A percentile compares a stretch with the other conserved stretches of the same genome.
Evolutionary conservation across 805 yeast species (phyloP).

Genomic region (Starmerella tilneyi): DNA sequence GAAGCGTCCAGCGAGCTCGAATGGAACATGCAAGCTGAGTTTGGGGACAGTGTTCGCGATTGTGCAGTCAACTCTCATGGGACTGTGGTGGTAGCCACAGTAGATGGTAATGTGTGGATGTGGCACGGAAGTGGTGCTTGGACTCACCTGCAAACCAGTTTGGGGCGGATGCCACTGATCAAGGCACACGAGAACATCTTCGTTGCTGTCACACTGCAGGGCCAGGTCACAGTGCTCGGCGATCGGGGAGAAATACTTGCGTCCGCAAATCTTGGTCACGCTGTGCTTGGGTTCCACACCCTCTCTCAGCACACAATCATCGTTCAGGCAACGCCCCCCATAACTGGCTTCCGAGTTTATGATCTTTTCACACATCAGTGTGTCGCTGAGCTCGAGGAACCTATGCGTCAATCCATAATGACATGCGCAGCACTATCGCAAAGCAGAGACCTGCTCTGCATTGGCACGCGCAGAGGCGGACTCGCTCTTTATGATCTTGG

Average conservation of each 20-base stretch:
- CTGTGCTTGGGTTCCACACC: constrained; percentile 12
- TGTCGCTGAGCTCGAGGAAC: not conserved
- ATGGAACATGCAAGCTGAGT: constrained; percentile 1
- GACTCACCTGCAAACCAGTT: not conserved
- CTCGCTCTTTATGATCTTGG: not conserved
- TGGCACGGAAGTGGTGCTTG: not conserved
- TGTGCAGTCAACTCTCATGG: constrained; percentile 6
- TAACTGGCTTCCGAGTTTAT: not conserved
- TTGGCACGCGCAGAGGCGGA: constrained; percentile 17
- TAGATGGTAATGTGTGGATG: constrained; percentile 1
- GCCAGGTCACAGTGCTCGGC: constrained; percentile 3
- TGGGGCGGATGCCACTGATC: constrained; percentile 8
- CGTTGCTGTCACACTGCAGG: constrained; percentile 7
- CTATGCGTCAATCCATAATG: constrained; percentile 1
- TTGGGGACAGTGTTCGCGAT: constrained; percentile 7
- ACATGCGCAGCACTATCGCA: not conserved
- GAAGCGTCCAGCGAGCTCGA: not conserved
- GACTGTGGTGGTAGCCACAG: not conserved
- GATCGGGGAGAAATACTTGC: not conserved
- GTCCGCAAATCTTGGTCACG: not conserved
- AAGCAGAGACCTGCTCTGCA: not conserved
- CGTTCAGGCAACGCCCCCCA: not conserved
- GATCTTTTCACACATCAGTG: not conserved
- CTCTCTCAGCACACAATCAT: not conserved
- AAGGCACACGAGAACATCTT: constrained; percentile 3